phyloP scores from a whole-genome alignment of 1,284 basidiomycete genomes.

The Bondarzewia mesenterica region DNA sequence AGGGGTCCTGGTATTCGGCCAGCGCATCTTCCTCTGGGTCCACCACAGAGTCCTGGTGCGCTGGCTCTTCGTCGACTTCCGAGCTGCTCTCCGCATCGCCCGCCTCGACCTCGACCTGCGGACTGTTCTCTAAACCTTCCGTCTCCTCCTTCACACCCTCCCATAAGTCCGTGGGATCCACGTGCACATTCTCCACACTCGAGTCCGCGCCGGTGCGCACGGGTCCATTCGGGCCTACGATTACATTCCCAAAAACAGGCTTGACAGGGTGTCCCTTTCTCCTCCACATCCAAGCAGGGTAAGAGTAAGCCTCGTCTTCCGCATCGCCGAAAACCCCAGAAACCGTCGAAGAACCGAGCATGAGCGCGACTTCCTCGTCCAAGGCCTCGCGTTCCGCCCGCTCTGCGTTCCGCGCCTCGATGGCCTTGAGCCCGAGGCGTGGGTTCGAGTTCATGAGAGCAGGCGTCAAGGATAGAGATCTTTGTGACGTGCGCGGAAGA shows the following conservation, averaged over 20 bases:
- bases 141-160: background rate
- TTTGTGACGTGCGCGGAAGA: background rate
- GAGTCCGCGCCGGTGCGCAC: too few relatives aligned
- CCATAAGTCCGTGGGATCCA: too few relatives aligned
- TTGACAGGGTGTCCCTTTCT: too few relatives aligned
- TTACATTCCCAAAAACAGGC: too few relatives aligned
- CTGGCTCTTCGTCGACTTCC: background rate
- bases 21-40: background rate
- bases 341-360: background rate
- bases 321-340: background rate
- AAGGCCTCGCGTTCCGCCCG: too few relatives aligned
- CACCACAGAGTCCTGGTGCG: too few relatives aligned
- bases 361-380: background rate
- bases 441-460: too few relatives aligned
- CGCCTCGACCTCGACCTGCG: conserved; percentile 2
- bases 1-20: background rate
- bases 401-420: too few relatives aligned
- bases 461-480: background rate
- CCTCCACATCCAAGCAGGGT: background rate
- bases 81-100: background rate
- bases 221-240: too few relatives aligned
- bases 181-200: too few relatives aligned
- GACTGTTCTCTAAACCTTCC: background rate
- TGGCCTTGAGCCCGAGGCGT: too few relatives aligned
- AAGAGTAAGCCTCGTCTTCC: background rate